phyloP scores from a whole-genome alignment of 345 rosid species.

The Garcia nutans region DNA sequence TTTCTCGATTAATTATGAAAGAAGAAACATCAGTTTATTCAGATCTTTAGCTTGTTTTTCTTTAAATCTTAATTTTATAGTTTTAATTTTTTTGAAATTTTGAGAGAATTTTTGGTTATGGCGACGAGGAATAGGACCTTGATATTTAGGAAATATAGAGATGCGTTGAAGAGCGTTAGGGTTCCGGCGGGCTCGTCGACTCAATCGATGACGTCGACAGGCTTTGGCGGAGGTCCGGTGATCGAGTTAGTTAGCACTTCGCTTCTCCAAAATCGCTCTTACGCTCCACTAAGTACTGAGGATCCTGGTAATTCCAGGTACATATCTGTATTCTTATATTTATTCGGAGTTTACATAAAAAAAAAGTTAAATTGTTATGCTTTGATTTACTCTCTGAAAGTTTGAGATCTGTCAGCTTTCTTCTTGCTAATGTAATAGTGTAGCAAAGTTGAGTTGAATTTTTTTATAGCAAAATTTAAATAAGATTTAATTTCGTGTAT shows the following conservation, averaged over 20 bases:
- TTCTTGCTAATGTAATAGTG: neutral
- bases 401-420: neutral
- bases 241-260: conserved; percentile 88
- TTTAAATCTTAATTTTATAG: neutral
- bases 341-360: too few relatives aligned
- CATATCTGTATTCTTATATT: neutral
- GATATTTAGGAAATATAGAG: conserved; percentile 71
- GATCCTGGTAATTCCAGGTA: conserved; percentile 89
- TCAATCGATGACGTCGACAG: conserved; percentile 20
- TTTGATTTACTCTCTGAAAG: neutral
- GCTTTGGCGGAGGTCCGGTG: conserved; percentile 68
- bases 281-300: conserved; percentile 82
- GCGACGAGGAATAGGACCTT: conserved; percentile 84
- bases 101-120: conserved; percentile 37
- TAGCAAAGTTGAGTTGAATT: neutral
- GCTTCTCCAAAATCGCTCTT: conserved; percentile 59
- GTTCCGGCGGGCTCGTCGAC: conserved; percentile 48
- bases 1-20: neutral
- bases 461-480: neutral
- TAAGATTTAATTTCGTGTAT: neutral
- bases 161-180: conserved; percentile 87
- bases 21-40: neutral
- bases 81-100: neutral
- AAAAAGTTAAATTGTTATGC: neutral
- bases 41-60: neutral